Conservation (phyloP, 495 filamentous ascomycete species). For the Acidiella bohemica region DNA sequence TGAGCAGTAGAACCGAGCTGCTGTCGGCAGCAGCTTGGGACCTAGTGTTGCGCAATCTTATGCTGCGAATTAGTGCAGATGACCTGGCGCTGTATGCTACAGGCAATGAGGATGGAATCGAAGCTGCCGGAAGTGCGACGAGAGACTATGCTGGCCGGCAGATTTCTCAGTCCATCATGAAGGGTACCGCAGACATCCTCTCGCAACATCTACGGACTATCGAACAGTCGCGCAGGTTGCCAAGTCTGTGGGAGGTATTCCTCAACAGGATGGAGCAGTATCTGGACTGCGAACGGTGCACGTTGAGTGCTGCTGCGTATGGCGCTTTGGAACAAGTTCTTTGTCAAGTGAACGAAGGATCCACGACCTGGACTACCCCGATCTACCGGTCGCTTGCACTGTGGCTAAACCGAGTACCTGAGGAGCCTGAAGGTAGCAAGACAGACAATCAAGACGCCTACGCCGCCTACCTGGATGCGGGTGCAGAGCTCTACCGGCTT, state of each 20-base stretch:
- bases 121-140: neutral
- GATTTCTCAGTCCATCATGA: slow-evolving; percentile 10
- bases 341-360: slow-evolving; percentile 4
- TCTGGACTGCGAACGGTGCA: slow-evolving; percentile 22
- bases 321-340: slow-evolving; percentile 21
- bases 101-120: slow-evolving; percentile 20
- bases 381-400: slow-evolving; percentile 8
- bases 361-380: slow-evolving; percentile 7
- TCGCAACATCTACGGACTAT: slow-evolving; percentile 17
- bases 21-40: slow-evolving; percentile 70
- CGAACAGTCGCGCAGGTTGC: slow-evolving; percentile 15
- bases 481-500: slow-evolving; percentile 71
- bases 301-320: slow-evolving; percentile 24
- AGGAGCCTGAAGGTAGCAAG: slow-evolving; percentile 29
- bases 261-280: slow-evolving; percentile 19
- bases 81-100: slow-evolving; percentile 44
- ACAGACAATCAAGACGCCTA: slow-evolving; percentile 60
- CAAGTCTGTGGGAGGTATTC: slow-evolving; percentile 23
- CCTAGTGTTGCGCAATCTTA: slow-evolving; percentile 31
- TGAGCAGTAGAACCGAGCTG: slow-evolving; percentile 77
- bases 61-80: slow-evolving; percentile 6
- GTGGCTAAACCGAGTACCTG: slow-evolving; percentile 15
- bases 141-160: neutral
- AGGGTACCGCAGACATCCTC: slow-evolving; percentile 6
- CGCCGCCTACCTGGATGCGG: slow-evolving; percentile 60